Conservation (phyloP, 192 early-diverging fungal genomes). For the Globomyces pollinis-pini region DNA sequence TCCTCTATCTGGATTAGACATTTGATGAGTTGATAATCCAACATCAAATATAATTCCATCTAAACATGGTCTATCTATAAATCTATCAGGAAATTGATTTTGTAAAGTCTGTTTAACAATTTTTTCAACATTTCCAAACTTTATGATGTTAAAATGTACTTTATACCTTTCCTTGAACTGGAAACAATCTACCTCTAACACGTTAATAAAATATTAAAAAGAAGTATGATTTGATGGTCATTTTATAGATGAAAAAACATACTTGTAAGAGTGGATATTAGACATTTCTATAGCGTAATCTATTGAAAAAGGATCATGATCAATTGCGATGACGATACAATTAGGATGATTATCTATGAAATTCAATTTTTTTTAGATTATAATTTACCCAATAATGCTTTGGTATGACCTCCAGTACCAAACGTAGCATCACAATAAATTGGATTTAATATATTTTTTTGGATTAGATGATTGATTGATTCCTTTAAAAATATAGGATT, state of each 20-base stretch:
- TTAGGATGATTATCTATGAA: background rate
- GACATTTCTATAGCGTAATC: background rate
- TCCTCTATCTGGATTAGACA: conserved; percentile 54
- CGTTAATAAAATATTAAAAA: background rate
- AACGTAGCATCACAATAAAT: conserved; percentile 65
- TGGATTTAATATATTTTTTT: background rate
- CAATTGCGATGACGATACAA: background rate
- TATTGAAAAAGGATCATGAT: background rate
- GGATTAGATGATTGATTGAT: background rate
- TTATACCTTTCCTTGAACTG: conserved; percentile 3
- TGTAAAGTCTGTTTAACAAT: conserved; percentile 13
- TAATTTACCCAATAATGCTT: conserved; percentile 49
- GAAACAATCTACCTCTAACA: background rate
- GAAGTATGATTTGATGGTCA: background rate
- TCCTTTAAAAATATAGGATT: background rate
- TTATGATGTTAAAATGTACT: no score
- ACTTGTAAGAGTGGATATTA: background rate
- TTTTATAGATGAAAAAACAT: no score
- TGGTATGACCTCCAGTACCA: conserved; percentile 67
- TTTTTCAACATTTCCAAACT: conserved; percentile 48
- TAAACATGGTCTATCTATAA: no score
- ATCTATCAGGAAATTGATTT: conserved; percentile 1
- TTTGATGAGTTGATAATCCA: conserved; percentile 64
- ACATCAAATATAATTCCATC: conserved; percentile 71
- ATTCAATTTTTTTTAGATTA: conserved; percentile 1